These are phyloP conservation scores for Harrya chromipes DNA, from an alignment of 768 basidiomycete species.

Conservation along the genomic window DNA sequence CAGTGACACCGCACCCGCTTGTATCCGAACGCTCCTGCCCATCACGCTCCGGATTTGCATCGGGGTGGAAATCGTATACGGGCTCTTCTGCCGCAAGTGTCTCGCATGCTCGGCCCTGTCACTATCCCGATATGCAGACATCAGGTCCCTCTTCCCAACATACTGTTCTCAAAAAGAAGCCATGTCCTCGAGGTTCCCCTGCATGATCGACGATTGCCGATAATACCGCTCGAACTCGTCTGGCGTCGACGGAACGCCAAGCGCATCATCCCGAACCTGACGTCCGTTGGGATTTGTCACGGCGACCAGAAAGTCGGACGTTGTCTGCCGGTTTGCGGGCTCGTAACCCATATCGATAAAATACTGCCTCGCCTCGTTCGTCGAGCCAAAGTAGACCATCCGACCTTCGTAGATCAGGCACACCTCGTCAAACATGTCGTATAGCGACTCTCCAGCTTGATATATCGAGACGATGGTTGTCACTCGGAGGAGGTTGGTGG, in stretches of 20 bases:
- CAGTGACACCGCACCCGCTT: slow-evolving; percentile 37
- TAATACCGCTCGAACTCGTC: slow-evolving; percentile 56
- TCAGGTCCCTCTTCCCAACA: slow-evolving; percentile 43
- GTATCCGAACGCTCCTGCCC: slow-evolving; percentile 44
- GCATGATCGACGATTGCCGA: slow-evolving; percentile 37
- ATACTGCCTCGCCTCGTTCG: slow-evolving; percentile 51
- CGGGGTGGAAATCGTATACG: slow-evolving; percentile 48
- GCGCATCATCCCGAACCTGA: slow-evolving; percentile 35
- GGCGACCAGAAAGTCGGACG: slow-evolving; percentile 57
- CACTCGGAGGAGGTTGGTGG: slow-evolving; percentile 51
- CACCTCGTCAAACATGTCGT: slow-evolving; percentile 68
- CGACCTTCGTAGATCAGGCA: slow-evolving; percentile 58
- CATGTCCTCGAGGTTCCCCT: slow-evolving; percentile 46
- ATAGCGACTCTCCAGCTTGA: slow-evolving; percentile 74
- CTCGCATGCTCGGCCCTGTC: slow-evolving; percentile 52
- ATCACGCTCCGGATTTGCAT: slow-evolving; percentile 49
- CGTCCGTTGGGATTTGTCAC: slow-evolving; percentile 67
- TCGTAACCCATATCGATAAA: slow-evolving; percentile 57
- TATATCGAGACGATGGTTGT: slow-evolving; percentile 81
- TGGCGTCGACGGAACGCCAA: slow-evolving; percentile 41
- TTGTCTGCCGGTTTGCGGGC: slow-evolving; percentile 57
- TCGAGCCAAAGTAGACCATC: slow-evolving; percentile 60
- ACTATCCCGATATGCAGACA: slow-evolving; percentile 45
- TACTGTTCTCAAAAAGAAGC: slow-evolving; percentile 43
- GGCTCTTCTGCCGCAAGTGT: slow-evolving; percentile 40